Percentiles rank a stretch among this genome's conserved stretches.
phyloP scores from a whole-genome alignment of 495 filamentous ascomycete species.

The Aspergillus conjunctus region DNA sequence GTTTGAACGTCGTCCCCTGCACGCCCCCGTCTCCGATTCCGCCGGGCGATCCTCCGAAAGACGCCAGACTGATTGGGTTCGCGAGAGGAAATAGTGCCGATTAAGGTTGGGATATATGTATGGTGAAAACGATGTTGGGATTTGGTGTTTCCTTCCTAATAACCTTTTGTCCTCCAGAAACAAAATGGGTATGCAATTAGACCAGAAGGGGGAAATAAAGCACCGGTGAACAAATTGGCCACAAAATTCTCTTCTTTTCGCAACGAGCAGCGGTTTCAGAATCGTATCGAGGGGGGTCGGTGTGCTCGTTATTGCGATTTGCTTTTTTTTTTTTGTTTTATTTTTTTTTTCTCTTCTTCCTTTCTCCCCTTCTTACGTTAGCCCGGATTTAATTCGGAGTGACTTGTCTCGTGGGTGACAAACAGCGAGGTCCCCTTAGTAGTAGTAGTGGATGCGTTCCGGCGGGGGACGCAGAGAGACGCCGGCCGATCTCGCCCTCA shows the following conservation, averaged over 20 bases:
- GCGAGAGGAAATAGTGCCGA: conserved; percentile 2
- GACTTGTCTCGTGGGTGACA: neutral
- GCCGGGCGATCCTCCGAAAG: conserved; percentile 38
- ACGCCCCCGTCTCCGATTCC: conserved; percentile 41
- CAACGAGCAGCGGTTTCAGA: neutral
- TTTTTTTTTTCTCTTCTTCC: no score
- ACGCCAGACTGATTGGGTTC: conserved; percentile 44
- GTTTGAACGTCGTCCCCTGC: conserved; percentile 35
- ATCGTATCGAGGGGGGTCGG: neutral
- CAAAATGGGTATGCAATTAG: neutral
- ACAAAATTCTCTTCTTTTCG: neutral
- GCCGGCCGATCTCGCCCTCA: neutral
- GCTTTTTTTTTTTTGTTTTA: neutral
- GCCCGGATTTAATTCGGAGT: neutral
- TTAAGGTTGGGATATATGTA: neutral
- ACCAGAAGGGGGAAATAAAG: neutral
- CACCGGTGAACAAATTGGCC: neutral
- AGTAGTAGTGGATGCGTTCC: neutral
- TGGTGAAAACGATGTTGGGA: neutral
- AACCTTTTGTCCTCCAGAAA: neutral
- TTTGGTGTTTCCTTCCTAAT: neutral
- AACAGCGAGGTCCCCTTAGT: neutral
- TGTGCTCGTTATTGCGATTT: neutral
- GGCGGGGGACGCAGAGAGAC: neutral
- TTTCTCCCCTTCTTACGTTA: neutral